Percentiles rank a stretch among this genome's conserved stretches.
Evolutionary conservation across 768 basidiomycete genomes (phyloP).

Genomic region (Fibroporia radiculosa): DNA sequence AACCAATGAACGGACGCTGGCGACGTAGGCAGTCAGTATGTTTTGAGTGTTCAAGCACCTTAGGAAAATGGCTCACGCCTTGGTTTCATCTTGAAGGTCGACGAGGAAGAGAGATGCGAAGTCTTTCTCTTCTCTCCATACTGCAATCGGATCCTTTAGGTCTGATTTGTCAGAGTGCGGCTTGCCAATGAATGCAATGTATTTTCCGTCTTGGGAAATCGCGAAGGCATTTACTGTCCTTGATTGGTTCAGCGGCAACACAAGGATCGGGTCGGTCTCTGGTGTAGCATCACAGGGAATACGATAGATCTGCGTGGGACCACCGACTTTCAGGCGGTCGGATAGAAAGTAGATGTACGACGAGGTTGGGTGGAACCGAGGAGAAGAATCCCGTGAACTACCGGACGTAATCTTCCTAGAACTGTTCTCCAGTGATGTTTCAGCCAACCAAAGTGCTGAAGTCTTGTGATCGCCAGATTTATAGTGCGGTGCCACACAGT

Average conservation of each 20-base stretch:
- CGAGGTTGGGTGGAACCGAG: slow-evolving; percentile 1
- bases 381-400: neutral
- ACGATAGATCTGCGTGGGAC: neutral
- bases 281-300: neutral
- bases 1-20: neutral
- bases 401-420: neutral
- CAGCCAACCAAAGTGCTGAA: slow-evolving; percentile 2
- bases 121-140: slow-evolving; percentile 3
- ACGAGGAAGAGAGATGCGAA: neutral
- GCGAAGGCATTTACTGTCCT: neutral
- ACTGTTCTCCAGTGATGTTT: neutral
- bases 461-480: slow-evolving; percentile 1
- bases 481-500: slow-evolving; percentile 1
- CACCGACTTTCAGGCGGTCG: neutral
- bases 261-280: neutral
- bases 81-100: neutral
- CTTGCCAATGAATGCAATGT: slow-evolving; percentile 3
- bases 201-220: slow-evolving; percentile 1
- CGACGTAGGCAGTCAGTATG: neutral
- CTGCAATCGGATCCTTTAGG: neutral
- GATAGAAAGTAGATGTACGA: slow-evolving; percentile 3
- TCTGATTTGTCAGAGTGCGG: neutral
- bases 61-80: neutral
- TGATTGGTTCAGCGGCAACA: neutral
- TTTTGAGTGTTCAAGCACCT: neutral